Conservation (phyloP, 1,139 yeast species). For the Geotrichum klebahnii region DNA sequence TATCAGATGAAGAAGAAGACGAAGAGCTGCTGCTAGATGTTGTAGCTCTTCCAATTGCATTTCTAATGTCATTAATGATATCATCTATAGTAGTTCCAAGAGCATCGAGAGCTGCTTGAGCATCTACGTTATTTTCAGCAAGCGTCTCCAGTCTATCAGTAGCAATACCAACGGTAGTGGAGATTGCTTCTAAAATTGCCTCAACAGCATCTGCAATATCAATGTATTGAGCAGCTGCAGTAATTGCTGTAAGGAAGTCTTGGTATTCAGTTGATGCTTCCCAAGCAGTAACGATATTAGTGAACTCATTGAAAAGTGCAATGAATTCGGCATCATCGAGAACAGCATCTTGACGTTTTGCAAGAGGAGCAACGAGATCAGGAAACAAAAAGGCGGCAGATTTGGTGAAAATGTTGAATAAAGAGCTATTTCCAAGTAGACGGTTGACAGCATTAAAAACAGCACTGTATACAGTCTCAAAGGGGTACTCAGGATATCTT, state of each 20-base stretch:
- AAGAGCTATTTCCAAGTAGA: conserved; percentile 1
- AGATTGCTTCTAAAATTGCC: too few relatives aligned
- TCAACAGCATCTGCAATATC: too few relatives aligned
- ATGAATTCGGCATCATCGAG: conserved; percentile 9
- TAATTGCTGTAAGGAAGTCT: conserved; percentile 10
- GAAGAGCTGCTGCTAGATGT: too few relatives aligned
- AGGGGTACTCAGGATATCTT: background rate
- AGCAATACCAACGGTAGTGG: too few relatives aligned
- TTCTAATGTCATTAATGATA: too few relatives aligned
- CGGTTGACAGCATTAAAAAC: background rate
- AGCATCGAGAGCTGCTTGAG: too few relatives aligned
- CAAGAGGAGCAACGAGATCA: conserved; percentile 18
- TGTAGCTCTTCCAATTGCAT: too few relatives aligned
- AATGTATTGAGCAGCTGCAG: too few relatives aligned
- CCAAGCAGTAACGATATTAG: conserved; percentile 6
- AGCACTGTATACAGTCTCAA: conserved; percentile 1
- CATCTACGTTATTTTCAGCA: too few relatives aligned
- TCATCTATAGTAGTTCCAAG: too few relatives aligned
- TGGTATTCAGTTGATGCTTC: conserved; percentile 12
- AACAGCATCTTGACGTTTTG: conserved; percentile 16
- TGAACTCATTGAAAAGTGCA: background rate
- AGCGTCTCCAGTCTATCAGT: too few relatives aligned
- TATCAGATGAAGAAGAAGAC: too few relatives aligned
- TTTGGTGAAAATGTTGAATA: background rate
- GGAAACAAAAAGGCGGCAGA: conserved; percentile 14